Evolutionary conservation across 768 basidiomycete genomes (phyloP), one percentile per base, ranked within the genome.

Genomic region (Amyloporia xantha): DNA sequence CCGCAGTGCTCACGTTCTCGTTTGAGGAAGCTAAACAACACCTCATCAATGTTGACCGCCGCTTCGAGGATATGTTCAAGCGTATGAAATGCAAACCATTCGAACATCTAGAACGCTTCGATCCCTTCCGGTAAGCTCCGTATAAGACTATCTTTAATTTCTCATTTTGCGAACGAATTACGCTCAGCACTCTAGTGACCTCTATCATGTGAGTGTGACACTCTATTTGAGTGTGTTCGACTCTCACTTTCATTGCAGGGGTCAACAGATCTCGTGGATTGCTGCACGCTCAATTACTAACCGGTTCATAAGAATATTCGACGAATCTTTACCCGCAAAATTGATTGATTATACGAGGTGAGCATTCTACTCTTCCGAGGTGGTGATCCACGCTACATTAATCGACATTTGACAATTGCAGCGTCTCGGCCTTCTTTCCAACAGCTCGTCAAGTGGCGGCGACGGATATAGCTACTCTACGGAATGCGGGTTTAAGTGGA

Each of bases 231-330:
- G 11, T 15, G 25, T 11, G 38, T 12, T 7, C 15, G 13, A n/a
- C n/a, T n/a, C n/a, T n/a, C 15, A 7, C 30, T 33, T 19, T 26
- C 21, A 9, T 28, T 47, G 11, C 49, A 86, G 84, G 33, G 82
- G 78, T 4, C 86, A 87, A 63, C 87, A 92, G 61, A 87, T 92
- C 20, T 90, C 87, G 1, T 91, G 86, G 87, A 65, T 84, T 38
- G 93, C 91, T 10, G 93, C 92, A 0, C 75, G 86, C 19, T 82
- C 88, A 17, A 91, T 95, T 51, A 81, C 72, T 30, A 86, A 91
- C 66, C 79, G 74, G 50, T 95, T 95, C 65, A 69, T 81, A 43
- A 76, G 86, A 21, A 66, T 94, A 15, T 94, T 79, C 63, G 79
- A 91, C 56, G 78, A 80, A 15, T 71, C 78, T 7, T 67, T 92